Evolutionary conservation across 768 basidiomycete genomes (phyloP).

Genomic region (Pluteus cervinus): DNA sequence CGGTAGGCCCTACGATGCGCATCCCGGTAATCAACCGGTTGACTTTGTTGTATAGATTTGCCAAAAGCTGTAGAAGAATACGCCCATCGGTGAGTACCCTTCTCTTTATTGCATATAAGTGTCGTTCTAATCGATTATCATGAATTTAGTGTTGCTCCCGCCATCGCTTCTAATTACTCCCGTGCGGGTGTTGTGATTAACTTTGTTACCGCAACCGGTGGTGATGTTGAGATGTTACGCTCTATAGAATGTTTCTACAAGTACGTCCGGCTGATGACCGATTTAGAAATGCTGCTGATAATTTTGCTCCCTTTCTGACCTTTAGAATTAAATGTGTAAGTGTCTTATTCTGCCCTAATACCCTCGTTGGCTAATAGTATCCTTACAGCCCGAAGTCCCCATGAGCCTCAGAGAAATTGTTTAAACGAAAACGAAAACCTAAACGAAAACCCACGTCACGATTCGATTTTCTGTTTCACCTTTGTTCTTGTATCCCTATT

Average conservation of each 20-base stretch:
- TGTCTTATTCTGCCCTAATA: constrained; percentile 7
- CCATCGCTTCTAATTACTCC: constrained; percentile 78
- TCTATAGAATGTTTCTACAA: constrained; percentile 99
- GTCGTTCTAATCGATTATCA: constrained; percentile 7
- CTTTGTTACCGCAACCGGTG: constrained; percentile 95
- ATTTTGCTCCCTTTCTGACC: too few relatives aligned
- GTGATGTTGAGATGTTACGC: constrained; percentile 97
- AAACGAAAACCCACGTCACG: too few relatives aligned
- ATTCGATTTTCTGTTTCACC: too few relatives aligned
- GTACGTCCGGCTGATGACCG: too few relatives aligned
- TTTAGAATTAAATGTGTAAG: constrained; percentile 87
- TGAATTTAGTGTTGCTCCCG: constrained; percentile 66
- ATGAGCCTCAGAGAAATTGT: constrained; percentile 86
- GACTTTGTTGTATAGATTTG: constrained; percentile 48
- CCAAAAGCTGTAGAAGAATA: constrained; percentile 97
- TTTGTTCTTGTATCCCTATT: constrained; percentile 81
- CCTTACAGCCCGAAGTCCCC: constrained; percentile 78
- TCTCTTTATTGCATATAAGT: constrained; percentile 1
- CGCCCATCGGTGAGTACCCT: constrained; percentile 68
- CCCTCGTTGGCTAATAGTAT: constrained; percentile 13
- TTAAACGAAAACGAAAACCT: too few relatives aligned
- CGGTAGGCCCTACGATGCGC: constrained; percentile 33
- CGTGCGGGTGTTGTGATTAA: constrained; percentile 92
- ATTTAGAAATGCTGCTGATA: constrained; percentile 6
- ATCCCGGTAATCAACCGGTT: background rate